These are phyloP conservation scores for Dendryphion nanum DNA, from an alignment of 2,329 filamentous ascomycete species.

Conservation along the genomic window DNA sequence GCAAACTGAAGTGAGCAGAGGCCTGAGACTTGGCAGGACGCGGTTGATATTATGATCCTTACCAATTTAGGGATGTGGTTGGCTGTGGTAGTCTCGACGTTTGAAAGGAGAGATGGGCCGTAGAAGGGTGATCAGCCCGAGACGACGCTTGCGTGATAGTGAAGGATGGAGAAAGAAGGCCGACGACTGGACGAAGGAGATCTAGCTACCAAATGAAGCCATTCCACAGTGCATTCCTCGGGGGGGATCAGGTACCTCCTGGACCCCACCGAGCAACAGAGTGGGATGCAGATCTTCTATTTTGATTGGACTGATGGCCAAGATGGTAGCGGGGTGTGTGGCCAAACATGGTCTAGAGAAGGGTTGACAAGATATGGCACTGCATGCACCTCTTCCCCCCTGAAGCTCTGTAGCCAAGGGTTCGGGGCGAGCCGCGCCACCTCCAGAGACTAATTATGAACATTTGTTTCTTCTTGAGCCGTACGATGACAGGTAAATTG, in stretches of 20 bases:
- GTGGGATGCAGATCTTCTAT: no score
- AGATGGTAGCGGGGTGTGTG: conserved; percentile 14
- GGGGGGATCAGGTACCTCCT: no score
- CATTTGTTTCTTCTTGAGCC: no score
- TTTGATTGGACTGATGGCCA: conserved; percentile 13
- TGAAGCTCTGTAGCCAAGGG: conserved; percentile 9
- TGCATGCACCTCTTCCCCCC: conserved; percentile 7
- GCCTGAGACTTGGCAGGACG: conserved; percentile 26
- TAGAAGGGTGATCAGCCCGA: conserved; percentile 1
- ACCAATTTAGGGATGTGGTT: conserved; percentile 32
- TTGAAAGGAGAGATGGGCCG: conserved; percentile 16
- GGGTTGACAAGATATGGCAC: conserved; percentile 10
- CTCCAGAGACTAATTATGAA: no score
- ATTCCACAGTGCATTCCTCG: no score
- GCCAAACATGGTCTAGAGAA: conserved; percentile 11
- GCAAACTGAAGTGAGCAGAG: conserved; percentile 19
- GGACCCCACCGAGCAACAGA: no score
- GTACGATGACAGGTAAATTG: no score
- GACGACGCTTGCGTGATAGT: conserved; percentile 14
- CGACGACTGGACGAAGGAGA: no score
- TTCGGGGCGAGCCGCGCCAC: conserved; percentile 25
- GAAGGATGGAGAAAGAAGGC: conserved; percentile 10
- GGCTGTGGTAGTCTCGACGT: conserved; percentile 14
- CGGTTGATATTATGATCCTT: conserved; percentile 30
- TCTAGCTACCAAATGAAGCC: no score